Evolutionary conservation across 768 basidiomycete species (phyloP), one percentile per base, ranked within the genome.

Genomic region (Cubamyces lactineus): DNA sequence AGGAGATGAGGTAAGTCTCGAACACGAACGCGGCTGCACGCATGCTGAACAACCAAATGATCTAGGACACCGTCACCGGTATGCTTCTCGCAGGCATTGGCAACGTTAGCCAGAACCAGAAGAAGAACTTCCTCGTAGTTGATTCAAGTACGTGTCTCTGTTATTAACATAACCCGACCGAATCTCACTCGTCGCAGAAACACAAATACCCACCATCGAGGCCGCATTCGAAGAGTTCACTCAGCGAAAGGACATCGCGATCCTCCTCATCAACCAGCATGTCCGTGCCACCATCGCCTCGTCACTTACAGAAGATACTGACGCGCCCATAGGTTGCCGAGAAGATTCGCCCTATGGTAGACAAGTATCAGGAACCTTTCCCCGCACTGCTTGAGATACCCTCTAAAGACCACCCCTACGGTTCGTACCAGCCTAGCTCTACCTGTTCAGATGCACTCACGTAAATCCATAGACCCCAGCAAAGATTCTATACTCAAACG

Each of bases 211-310:
- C 3, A 84, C 86, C 5, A 96, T 99, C 67, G 97, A 99, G 75
- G 83, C 87, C 24, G 85, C 92, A 7, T 99, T 99, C 75, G 87
- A 94, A 71, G 95, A 97, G 62, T 98, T 91, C 76, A 98, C 95
- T 2, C 87, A 94, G 73, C 86, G 97, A 61, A 90, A 89, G 71
- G 97, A 99, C 71, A 88, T 98, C 55, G 97, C 96, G 46, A 98
- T 99, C 67, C 78, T 99, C 15, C 81, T 99, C 68, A 98, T 99
- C 71, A 99, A 98, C 80, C 97, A 99, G 75, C 95, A 99, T 82
- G 96, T 95, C 65, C 68, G 91, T 77, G 23, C 13, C 34, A 34
- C 34, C 56, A 59, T 54, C 11, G 3, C n/a, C 17, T 0, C 2
- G 17, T 30, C 53, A 62, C 46, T 9, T 45, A 13, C 34, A 11